Conservation (phyloP, 306 rosid genomes). For the Urtica urens region DNA sequence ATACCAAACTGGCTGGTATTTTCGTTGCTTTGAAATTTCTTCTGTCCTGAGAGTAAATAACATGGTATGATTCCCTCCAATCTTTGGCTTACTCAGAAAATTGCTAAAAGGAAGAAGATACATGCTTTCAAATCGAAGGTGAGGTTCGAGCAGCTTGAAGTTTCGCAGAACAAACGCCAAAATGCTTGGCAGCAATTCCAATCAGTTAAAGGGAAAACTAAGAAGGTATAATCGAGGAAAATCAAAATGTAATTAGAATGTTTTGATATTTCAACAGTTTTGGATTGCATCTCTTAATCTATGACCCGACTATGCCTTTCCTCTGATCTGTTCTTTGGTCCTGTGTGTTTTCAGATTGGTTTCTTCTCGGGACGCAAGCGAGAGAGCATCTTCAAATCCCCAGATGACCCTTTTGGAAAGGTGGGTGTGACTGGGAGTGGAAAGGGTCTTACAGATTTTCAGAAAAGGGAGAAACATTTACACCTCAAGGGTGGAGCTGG, state of each 20-base stretch:
- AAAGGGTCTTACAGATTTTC: conserved; percentile 94
- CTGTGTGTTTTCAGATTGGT: conserved; percentile 43
- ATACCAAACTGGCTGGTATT: too few relatives aligned
- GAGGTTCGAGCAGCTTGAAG: conserved; percentile 95
- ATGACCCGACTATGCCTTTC: not conserved
- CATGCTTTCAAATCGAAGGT: conserved; percentile 95
- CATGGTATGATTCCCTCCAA: conserved; percentile 17
- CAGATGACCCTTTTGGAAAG: conserved; percentile 87
- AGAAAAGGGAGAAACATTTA: conserved; percentile 89
- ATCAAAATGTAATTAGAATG: conserved; percentile 53
- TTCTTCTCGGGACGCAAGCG: conserved; percentile 85
- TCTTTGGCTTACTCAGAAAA: conserved; percentile 50
- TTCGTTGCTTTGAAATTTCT: too few relatives aligned
- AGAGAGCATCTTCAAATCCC: conserved; percentile 97
- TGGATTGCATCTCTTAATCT: too few relatives aligned
- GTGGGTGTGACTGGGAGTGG: conserved; percentile 99
- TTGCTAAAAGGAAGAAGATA: conserved; percentile 82
- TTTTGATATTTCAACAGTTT: too few relatives aligned
- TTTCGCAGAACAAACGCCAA: conserved; percentile 91
- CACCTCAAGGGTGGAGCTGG: conserved; percentile 82
- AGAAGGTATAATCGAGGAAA: conserved; percentile 76
- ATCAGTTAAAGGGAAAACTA: conserved; percentile 82
- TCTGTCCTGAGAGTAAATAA: conserved; percentile 10
- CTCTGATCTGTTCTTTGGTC: not conserved
- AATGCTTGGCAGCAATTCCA: conserved; percentile 99